Evolutionary conservation across 2,329 filamentous ascomycete species (phyloP).

Genomic region (Fusarium incarnatum): DNA sequence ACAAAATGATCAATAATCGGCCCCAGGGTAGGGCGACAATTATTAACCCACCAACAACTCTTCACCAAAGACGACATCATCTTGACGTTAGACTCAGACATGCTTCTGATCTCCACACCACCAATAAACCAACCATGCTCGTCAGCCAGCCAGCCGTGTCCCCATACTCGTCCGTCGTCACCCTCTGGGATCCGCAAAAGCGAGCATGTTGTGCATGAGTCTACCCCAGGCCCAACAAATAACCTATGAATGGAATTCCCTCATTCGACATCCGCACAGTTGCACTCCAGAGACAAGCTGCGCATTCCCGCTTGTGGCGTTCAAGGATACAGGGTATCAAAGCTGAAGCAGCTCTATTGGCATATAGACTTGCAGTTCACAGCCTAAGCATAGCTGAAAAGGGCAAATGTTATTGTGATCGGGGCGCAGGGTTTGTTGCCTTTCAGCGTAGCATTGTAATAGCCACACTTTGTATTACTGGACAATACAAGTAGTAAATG

Average conservation of each 20-base stretch:
- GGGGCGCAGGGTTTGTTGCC: not conserved
- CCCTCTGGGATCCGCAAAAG: constrained; percentile 35
- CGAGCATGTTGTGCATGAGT: constrained; percentile 42
- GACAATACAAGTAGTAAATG: not conserved
- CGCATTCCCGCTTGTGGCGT: constrained; percentile 22
- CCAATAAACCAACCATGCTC: constrained; percentile 9
- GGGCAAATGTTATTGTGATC: not conserved
- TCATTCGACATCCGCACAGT: not conserved
- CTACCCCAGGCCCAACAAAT: constrained; percentile 30
- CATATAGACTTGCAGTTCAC: not conserved
- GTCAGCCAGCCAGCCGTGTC: constrained; percentile 8
- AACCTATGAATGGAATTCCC: constrained; percentile 22
- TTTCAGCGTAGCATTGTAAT: not conserved
- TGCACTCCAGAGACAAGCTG: constrained; percentile 4
- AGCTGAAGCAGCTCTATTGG: not conserved
- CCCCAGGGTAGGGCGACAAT: constrained; percentile 27
- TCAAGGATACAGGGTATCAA: constrained; percentile 2
- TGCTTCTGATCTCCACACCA: constrained; percentile 34
- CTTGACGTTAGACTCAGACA: constrained; percentile 33
- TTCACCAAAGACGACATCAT: constrained; percentile 32
- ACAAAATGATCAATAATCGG: constrained; percentile 2
- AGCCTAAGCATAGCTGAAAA: not conserved
- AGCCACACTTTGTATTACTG: not conserved
- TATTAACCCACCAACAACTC: not conserved
- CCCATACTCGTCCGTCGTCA: constrained; percentile 4